A percentile compares a stretch with the other conserved stretches of the same genome.
Evolutionary conservation across 2,329 filamentous ascomycete species (phyloP).

Genomic region (Paecilomyces formosus): DNA sequence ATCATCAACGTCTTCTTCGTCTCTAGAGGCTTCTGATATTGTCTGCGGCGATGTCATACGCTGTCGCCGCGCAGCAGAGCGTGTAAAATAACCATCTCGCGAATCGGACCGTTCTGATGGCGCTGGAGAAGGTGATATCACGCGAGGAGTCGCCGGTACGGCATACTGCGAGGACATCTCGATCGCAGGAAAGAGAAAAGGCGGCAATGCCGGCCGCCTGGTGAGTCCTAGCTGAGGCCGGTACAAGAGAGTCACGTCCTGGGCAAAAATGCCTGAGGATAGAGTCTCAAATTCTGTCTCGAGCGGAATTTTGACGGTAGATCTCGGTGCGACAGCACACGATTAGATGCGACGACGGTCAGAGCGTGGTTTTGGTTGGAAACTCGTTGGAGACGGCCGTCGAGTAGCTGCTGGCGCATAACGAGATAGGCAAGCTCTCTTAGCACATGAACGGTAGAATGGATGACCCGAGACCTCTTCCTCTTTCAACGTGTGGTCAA

Average conservation of each 20-base stretch:
- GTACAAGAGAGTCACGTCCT: conserved; percentile 9
- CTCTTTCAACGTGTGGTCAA: background rate
- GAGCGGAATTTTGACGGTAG: conserved; percentile 28
- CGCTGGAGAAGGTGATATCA: conserved; percentile 82
- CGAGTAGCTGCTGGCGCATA: background rate
- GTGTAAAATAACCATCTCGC: conserved; percentile 63
- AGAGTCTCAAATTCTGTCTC: conserved; percentile 11
- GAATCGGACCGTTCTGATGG: conserved; percentile 43
- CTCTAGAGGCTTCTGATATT: conserved; percentile 51
- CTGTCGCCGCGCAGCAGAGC: conserved; percentile 58
- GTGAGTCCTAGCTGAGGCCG: conserved; percentile 20
- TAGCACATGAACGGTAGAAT: background rate
- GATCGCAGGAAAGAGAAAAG: conserved; percentile 28
- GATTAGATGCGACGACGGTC: background rate
- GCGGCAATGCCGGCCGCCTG: conserved; percentile 39
- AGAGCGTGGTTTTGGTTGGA: background rate
- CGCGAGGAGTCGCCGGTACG: conserved; percentile 72
- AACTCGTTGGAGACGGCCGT: background rate
- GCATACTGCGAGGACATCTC: conserved; percentile 44
- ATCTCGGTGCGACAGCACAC: conserved; percentile 1
- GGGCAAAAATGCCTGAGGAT: conserved; percentile 16
- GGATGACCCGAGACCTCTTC: background rate
- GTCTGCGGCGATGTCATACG: conserved; percentile 50
- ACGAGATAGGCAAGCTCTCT: background rate
- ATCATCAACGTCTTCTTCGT: conserved; percentile 43